These are phyloP conservation scores for Saccharomyces jurei DNA, from an alignment of 805 yeast species.

Conservation along the genomic window DNA sequence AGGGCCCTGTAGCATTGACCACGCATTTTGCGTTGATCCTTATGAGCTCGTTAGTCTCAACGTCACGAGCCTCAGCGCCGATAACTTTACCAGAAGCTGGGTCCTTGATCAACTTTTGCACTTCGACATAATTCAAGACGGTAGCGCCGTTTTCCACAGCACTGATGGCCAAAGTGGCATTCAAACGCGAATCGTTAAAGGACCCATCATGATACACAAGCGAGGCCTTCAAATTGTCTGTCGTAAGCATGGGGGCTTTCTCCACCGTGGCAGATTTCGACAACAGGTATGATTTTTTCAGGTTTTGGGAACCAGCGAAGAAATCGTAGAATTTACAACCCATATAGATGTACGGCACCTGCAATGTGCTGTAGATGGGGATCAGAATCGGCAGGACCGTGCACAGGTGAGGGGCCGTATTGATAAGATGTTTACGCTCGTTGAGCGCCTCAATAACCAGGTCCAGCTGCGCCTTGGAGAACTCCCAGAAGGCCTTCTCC, in stretches of 20 bases:
- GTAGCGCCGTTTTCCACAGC: constrained; percentile 87
- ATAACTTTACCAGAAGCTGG: constrained; percentile 45
- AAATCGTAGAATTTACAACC: constrained; percentile 90
- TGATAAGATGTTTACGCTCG: constrained; percentile 77
- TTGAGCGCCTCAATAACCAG: constrained; percentile 82
- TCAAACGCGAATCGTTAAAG: constrained; percentile 88
- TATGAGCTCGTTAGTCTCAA: constrained; percentile 56
- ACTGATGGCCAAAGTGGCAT: constrained; percentile 74
- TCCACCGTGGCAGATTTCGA: constrained; percentile 58
- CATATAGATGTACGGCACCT: constrained; percentile 83
- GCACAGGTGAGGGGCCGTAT: constrained; percentile 88
- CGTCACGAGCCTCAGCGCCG: constrained; percentile 73
- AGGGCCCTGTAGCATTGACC: constrained; percentile 93
- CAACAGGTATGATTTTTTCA: constrained; percentile 68
- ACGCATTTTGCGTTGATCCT: constrained; percentile 62
- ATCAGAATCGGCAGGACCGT: constrained; percentile 84
- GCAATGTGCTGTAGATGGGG: constrained; percentile 96
- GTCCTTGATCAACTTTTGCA: constrained; percentile 64
- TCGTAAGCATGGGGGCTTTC: constrained; percentile 80
- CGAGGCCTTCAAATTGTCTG: constrained; percentile 73
- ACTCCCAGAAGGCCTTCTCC: constrained; percentile 89
- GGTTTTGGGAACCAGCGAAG: constrained; percentile 83
- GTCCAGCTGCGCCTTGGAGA: constrained; percentile 82
- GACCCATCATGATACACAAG: constrained; percentile 93
- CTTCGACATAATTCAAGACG: constrained; percentile 79